phyloP scores from a whole-genome alignment of 2,329 filamentous ascomycete genomes.

The Alternaria conjuncta region DNA sequence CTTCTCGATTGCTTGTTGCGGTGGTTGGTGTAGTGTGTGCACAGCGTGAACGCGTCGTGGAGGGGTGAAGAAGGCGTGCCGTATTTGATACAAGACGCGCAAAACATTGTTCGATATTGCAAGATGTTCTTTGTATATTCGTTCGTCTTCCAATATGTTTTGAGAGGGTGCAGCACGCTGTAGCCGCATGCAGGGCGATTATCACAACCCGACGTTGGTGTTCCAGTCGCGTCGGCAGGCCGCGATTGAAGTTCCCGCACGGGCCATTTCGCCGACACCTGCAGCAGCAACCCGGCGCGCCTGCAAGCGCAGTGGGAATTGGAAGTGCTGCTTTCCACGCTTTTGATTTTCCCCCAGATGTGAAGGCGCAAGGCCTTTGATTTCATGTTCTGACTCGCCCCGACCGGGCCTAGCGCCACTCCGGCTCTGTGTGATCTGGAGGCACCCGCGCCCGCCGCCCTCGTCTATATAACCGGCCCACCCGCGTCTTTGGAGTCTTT shows the following conservation, averaged over 20 bases:
- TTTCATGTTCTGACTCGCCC: constrained; percentile 27
- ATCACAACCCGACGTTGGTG: neutral
- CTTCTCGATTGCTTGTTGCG: neutral
- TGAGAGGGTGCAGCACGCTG: neutral
- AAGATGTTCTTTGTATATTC: neutral
- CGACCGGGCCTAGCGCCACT: constrained; percentile 31
- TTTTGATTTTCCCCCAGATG: constrained; percentile 24
- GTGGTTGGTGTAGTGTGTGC: neutral
- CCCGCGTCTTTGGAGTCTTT: constrained; percentile 11
- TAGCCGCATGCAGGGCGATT: neutral
- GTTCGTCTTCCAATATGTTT: neutral
- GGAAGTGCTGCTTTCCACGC: constrained; percentile 28
- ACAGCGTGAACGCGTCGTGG: neutral
- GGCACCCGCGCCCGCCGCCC: constrained; percentile 27
- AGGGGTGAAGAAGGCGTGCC: neutral
- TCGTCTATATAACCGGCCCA: constrained; percentile 30
- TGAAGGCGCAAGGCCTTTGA: constrained; percentile 20
- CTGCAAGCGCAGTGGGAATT: neutral
- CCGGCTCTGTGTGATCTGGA: constrained; percentile 28
- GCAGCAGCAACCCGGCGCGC: constrained; percentile 3
- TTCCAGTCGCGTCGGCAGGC: constrained; percentile 8
- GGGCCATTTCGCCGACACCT: neutral
- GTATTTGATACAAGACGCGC: neutral
- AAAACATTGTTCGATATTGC: neutral
- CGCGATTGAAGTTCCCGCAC: constrained; percentile 15